phyloP scores from a whole-genome alignment of 805 yeast species.

The Candida corydali region DNA sequence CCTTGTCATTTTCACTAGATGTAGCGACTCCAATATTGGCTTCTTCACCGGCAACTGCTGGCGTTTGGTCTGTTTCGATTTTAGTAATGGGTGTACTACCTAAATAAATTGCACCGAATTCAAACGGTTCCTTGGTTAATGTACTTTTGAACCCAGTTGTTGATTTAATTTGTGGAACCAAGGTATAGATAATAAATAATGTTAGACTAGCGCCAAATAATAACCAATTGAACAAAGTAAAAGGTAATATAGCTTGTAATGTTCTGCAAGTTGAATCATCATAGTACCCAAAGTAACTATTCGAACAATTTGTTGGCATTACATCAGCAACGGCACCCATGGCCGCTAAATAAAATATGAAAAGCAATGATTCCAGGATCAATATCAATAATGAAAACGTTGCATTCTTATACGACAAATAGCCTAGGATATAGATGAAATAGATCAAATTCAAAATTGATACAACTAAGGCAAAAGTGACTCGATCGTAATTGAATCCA shows the following conservation, averaged over 20 bases:
- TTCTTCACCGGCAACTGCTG: conserved; percentile 2
- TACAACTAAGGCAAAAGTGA: conserved; percentile 6
- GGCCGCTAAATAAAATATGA: conserved; percentile 9
- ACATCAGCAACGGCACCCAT: conserved; percentile 10
- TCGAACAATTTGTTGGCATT: not conserved
- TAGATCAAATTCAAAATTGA: conserved; percentile 6
- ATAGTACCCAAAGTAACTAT: not conserved
- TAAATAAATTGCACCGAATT: conserved; percentile 8
- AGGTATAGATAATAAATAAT: conserved; percentile 7
- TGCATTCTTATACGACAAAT: not conserved
- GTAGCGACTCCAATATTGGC: conserved; percentile 1
- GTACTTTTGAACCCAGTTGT: conserved; percentile 4
- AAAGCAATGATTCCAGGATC: conserved; percentile 4
- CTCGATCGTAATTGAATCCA: conserved; percentile 2
- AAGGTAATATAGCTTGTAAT: conserved; percentile 7
- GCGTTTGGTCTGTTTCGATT: not conserved
- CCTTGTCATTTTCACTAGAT: not conserved
- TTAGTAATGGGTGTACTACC: not conserved
- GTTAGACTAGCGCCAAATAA: conserved; percentile 8
- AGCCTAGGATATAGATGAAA: conserved; percentile 4
- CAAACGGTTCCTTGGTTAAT: not conserved
- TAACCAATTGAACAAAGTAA: conserved; percentile 11
- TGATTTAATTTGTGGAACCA: conserved; percentile 6
- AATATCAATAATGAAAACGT: conserved; percentile 6
- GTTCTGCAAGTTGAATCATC: conserved; percentile 1